Conservation (phyloP, 441 rosid species). For the Mallotus japonicus region DNA sequence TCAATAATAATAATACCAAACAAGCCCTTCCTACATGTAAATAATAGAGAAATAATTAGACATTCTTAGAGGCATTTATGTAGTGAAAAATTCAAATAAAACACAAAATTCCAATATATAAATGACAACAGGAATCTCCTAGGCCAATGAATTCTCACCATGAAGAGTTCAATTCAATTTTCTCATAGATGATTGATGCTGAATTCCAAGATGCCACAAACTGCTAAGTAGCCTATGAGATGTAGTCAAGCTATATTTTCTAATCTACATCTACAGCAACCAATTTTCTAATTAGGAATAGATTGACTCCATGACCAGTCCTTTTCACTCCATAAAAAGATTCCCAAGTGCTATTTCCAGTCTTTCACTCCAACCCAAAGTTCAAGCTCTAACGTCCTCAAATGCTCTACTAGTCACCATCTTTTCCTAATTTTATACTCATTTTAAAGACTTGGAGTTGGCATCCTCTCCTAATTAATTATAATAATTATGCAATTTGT, state of each 20-base stretch:
- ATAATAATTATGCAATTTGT: not conserved
- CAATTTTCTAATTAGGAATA: conserved; percentile 1
- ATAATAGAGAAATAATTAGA: not conserved
- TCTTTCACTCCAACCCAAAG: not conserved
- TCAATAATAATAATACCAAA: no score
- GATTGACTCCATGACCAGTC: conserved; percentile 26
- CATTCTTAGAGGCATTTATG: not conserved
- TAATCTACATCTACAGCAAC: not conserved
- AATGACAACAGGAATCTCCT: not conserved
- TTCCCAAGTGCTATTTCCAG: not conserved
- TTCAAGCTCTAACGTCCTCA: conserved; percentile 16
- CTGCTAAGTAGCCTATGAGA: no score
- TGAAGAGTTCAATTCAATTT: not conserved
- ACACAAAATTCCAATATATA: not conserved
- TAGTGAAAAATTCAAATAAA: not conserved
- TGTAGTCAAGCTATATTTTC: not conserved
- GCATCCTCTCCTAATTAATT: conserved; percentile 1
- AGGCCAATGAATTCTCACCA: not conserved
- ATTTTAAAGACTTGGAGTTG: not conserved
- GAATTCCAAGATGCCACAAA: not conserved
- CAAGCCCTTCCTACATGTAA: no score
- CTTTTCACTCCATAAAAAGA: conserved; percentile 16
- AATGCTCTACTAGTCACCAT: conserved; percentile 25
- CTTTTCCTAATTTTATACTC: conserved; percentile 16
- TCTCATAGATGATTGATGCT: not conserved